phyloP scores from a whole-genome alignment of 2,329 filamentous ascomycete genomes.

The Cytospora schulzeri region DNA sequence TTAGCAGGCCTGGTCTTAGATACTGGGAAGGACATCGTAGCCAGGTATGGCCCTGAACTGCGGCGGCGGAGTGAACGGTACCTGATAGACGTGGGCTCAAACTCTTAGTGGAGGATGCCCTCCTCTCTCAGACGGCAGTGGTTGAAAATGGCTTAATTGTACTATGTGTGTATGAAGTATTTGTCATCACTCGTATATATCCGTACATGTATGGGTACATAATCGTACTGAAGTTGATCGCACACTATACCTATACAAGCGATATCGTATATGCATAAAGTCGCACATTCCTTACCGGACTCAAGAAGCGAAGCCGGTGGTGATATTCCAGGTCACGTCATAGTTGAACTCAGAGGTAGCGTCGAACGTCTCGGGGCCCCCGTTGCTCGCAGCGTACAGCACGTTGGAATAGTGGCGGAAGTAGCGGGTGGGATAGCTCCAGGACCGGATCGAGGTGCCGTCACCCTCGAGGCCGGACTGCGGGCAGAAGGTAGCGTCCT shows the following conservation, averaged over 20 bases:
- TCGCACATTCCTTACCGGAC: neutral
- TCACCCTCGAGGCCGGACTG: slow-evolving; percentile 52
- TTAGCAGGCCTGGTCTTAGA: neutral
- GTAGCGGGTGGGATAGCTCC: slow-evolving; percentile 62
- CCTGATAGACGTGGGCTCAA: neutral
- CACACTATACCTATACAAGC: neutral
- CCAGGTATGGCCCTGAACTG: neutral
- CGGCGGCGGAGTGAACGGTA: neutral
- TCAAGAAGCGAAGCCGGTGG: slow-evolving; percentile 45
- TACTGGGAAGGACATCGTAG: neutral
- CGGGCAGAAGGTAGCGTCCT: slow-evolving; percentile 66
- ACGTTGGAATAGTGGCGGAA: slow-evolving; percentile 52
- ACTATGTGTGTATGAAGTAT: neutral
- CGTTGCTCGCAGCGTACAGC: slow-evolving; percentile 54
- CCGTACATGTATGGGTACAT: neutral
- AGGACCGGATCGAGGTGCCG: slow-evolving; percentile 56
- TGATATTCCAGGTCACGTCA: slow-evolving; percentile 56
- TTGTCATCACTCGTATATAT: neutral
- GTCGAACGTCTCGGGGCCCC: slow-evolving; percentile 59
- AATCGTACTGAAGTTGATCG: neutral
- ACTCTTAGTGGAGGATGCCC: neutral
- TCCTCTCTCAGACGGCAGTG: neutral
- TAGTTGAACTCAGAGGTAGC: slow-evolving; percentile 49
- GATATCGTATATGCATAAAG: neutral
- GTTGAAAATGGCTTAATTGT: neutral